Evolutionary conservation across 2,329 filamentous ascomycete species (phyloP), one percentile per base, ranked within the genome.

Genomic region (Bisporella sp.): DNA sequence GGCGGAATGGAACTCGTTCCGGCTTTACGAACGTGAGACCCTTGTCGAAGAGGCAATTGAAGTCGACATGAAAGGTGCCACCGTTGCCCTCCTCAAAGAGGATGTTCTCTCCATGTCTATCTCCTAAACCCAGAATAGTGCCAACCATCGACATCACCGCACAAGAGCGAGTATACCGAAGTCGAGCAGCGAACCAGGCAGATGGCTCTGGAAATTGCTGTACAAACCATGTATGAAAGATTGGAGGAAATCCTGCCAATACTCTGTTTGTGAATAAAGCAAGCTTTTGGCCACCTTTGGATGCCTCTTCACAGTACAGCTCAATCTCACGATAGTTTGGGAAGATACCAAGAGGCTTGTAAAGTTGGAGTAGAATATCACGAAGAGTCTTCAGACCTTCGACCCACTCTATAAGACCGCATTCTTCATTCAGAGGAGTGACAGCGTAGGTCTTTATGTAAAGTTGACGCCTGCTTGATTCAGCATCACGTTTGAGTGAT

Each of bases 101-200:
- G 49, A 99, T 89, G 68, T 99, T 99, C 68, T 99, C 93, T 52
- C 92, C 92, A 69, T 99, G 93, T 4, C 93, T 84, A 69, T 99
- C 93, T 39, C 93, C 93, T 0, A 99, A 76, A 0, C 87, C 93
- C 4, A 99, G 78, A 45, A 97, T 91, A 50, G 95, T 95, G 46
- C 93, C 93, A 4, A 96, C 89, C 81, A 99, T 99, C n/a, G 90
- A 96, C 91, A 99, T 99, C 58, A 99, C 93, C 8, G 95, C 93
- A 62, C 88, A 92, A 1, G 93, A 95, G 4, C 93, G 82, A 2
- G 93, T 95, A 69, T 97, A 99, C 44, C 84, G 81, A 42, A 97
- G 76, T 6, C 93, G 82, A 7, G 92, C 91, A 2, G 83, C 79
- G 67, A 99, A 95, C 93, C 93, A 99, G 1, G 85, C 78, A 9